Percentiles rank a stretch among this genome's conserved stretches.
phyloP scores from a whole-genome alignment of 177 flowering plant species.

The Vitis hybrid region DNA sequence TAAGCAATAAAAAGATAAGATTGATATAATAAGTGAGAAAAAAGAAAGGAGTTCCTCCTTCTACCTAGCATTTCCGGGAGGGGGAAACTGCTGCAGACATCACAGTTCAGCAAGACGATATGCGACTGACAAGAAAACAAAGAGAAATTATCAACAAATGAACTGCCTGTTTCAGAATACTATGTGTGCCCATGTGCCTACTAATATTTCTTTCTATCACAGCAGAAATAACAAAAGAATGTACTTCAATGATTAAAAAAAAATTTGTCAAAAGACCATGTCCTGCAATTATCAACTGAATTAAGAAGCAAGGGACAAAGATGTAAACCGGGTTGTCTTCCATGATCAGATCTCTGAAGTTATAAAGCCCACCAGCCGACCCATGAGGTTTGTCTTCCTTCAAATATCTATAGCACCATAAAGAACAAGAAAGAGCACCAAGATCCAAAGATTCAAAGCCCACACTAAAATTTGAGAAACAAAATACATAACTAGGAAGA shows the following conservation, averaged over 20 bases:
- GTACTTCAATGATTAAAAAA: neutral
- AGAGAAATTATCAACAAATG: neutral
- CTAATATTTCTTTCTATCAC: too few species aligned
- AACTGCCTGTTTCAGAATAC: too few species aligned
- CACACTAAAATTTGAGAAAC: neutral
- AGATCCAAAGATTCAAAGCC: conserved; percentile 1
- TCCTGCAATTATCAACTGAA: too few species aligned
- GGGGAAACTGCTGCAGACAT: conserved; percentile 91
- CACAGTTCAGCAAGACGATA: conserved; percentile 85
- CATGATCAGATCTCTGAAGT: conserved; percentile 83
- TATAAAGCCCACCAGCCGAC: conserved; percentile 89
- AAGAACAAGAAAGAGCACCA: neutral
- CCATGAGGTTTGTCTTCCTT: conserved; percentile 92
- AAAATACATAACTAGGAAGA: neutral
- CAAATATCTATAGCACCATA: conserved; percentile 53
- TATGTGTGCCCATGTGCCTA: too few species aligned
- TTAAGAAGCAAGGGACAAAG: conserved; percentile 6
- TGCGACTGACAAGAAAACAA: conserved; percentile 59
- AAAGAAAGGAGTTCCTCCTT: conserved; percentile 10
- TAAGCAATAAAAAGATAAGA: neutral
- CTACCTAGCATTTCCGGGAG: conserved; percentile 82
- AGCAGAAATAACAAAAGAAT: too few species aligned
- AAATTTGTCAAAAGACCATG: neutral
- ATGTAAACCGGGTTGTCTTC: conserved; percentile 74
- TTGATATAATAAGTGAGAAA: neutral